Evolutionary conservation across 371 early-diverging fungal genomes (phyloP), one percentile per base, ranked within the genome.

Genomic region (Circinella umbellata): DNA sequence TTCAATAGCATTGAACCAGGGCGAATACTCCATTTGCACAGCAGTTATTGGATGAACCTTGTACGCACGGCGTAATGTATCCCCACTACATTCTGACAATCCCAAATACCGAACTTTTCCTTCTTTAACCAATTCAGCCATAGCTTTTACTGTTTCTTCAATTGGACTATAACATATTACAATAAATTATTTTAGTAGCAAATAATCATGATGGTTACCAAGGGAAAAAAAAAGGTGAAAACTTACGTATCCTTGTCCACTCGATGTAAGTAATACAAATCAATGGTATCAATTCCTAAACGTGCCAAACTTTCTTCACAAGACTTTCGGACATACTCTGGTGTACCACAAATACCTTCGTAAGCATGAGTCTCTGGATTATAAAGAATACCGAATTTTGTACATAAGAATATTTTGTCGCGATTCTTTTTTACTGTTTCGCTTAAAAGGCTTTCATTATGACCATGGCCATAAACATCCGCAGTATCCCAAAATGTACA

Each of bases 1-100:
- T 67, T 88, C 87, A 47, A 87, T 85, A 64, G 84, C 82, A 18
- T 82, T 74, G 34, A 77, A 63, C 86, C 85, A 88, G 4, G 87
- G 87, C 42, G 78, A 76, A 72, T 83, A 85, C 66, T 85, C 84
- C 20, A 87, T 70, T 69, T 51, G 51, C n/a, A 88, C 75, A 11
- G 90, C 88, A n/a, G 86, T 64, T 48, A 92, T 90, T 20, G 89
- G 91, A 70, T 92, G 90, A 8, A 92, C 77, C 66, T 80, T 80
- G 74, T 88, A 75, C 18, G 91, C 92, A 5, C 86, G 82, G n/a
- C 90, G 80, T 34, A 91, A 70, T 1, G 72, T 76, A 1, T 76
- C 80, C 0, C 89, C 89, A 34, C 73, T 71, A 73, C 87, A 88
- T 65, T 90, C 88, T 6, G 86, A 87, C 1, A 90, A 76, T 1